Percentiles rank a stretch among this genome's conserved stretches.
These are phyloP conservation scores for Sophora flavescens DNA, from an alignment of 306 rosid species.

Conservation along the genomic window DNA sequence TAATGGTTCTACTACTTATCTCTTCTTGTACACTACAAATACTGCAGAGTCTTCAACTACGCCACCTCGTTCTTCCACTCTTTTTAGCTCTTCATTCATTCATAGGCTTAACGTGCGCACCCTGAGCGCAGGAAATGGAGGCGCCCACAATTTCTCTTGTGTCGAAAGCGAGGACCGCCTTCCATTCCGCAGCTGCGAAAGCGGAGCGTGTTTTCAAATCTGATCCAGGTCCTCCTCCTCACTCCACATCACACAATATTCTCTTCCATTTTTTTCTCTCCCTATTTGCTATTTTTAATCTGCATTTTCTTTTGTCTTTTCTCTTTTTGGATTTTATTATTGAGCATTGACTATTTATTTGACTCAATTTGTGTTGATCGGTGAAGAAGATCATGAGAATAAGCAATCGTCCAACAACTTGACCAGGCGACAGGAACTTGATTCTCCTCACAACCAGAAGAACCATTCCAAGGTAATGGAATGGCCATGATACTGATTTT, in stretches of 20 bases:
- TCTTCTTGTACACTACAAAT: no score
- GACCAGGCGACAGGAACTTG: conserved; percentile 38
- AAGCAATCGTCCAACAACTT: conserved; percentile 56
- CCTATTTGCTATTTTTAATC: conserved; percentile 14
- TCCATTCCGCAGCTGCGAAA: conserved; percentile 97
- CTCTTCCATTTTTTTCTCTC: not conserved
- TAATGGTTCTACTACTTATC: no score
- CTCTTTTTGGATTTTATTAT: not conserved
- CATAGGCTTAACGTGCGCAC: no score
- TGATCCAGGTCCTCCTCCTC: conserved; percentile 73
- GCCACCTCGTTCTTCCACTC: not conserved
- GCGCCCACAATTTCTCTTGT: conserved; percentile 68
- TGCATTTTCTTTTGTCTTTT: not conserved
- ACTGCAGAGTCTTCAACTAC: no score
- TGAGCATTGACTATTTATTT: conserved; percentile 27
- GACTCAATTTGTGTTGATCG: conserved; percentile 51
- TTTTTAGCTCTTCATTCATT: no score
- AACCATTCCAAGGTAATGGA: conserved; percentile 62
- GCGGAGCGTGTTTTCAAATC: conserved; percentile 96
- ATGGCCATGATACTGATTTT: not conserved
- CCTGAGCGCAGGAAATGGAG: conserved; percentile 67
- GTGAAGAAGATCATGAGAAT: conserved; percentile 68
- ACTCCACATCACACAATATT: conserved; percentile 17
- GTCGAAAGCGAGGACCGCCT: conserved; percentile 94
- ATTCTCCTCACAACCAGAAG: conserved; percentile 50